Evolutionary conservation across 148 eudicot genomes (phyloP).

Genomic region (Arctostaphylos glauca): DNA sequence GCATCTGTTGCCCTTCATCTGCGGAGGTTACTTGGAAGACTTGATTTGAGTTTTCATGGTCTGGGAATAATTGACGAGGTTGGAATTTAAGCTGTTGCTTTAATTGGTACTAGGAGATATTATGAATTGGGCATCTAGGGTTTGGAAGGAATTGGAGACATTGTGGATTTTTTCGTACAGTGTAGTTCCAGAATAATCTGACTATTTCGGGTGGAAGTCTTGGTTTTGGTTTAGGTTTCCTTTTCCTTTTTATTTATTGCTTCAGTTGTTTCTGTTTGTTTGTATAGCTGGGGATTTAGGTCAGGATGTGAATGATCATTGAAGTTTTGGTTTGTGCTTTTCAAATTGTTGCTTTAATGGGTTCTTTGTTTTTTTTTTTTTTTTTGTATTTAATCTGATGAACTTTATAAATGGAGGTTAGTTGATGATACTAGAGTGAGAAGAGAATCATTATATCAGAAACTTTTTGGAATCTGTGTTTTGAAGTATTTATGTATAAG

Average conservation of each 20-base stretch:
- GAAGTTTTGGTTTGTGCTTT: not conserved
- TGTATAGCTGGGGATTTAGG: not conserved
- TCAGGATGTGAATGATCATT: not conserved
- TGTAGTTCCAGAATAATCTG: no score
- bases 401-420: not conserved
- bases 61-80: no score
- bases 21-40: not conserved
- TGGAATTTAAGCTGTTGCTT: not conserved
- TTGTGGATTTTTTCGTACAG: no score
- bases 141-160: not conserved
- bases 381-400: not conserved
- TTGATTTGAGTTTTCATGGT: no score
- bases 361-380: not conserved
- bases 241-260: no score
- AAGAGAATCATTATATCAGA: not conserved
- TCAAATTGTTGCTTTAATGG: not conserved
- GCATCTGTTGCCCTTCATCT: not conserved
- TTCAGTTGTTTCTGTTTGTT: no score
- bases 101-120: not conserved
- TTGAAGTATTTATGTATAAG: not conserved
- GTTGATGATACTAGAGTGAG: not conserved
- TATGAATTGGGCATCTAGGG: not conserved
- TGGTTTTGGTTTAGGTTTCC: no score
- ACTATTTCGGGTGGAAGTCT: no score
- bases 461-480: not conserved